Base-by-base conservation (phyloP, 1,284 basidiomycete genomes). In the Cystobasidium slooffiae region DNA sequence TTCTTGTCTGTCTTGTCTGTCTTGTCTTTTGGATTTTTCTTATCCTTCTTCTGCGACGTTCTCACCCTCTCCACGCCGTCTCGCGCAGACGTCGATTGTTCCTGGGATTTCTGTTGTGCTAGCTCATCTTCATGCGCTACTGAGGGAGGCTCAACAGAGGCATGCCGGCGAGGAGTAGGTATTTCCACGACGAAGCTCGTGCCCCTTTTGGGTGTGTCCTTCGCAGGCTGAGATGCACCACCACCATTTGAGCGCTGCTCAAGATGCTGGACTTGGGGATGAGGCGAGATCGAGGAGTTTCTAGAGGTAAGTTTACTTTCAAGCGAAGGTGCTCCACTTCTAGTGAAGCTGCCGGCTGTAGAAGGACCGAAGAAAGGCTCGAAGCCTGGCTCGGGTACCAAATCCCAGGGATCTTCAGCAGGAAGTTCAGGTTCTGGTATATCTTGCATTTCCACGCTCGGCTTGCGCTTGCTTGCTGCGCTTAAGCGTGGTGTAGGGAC, bases 321-420 rank as follows among this genome's bases (percentile, higher is more conserved):
- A 37, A 56, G 53, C 0, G 53, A 24, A 37, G 18, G 20, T 31
- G 24, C 24, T 14, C 20, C 53, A 22, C 53, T 56, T 6, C 10
- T 8, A 31, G 24, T 18, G 20, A 12, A 31, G 12, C 10, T 37
- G 8, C 12, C 9, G 6, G 22, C 9, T 37, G 53, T 31, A 31
- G 31, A 5, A 31, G 31, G 31, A 31, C 2, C 20, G 53, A 56
- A 56, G 53, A 56, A 56, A 12, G 53, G 24, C 53, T 37, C 59
- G 20, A 62, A 62, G 10, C 20, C 41, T 44, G 59, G 59, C 6
- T 62, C 59, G 39, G 59, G 59, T 18, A n/a, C 22, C 1, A 62
- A 22, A 20, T 43, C 44, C 59, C 59, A 62, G n/a, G 59, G 44
- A 43, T 62, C 59, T 22, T 62, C 59, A 24, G 59, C 44, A 12